Percentiles rank a stretch among this genome's conserved stretches.
Evolutionary conservation across 768 basidiomycete species (phyloP).

Genomic region (Mrakia hoshinonis): DNA sequence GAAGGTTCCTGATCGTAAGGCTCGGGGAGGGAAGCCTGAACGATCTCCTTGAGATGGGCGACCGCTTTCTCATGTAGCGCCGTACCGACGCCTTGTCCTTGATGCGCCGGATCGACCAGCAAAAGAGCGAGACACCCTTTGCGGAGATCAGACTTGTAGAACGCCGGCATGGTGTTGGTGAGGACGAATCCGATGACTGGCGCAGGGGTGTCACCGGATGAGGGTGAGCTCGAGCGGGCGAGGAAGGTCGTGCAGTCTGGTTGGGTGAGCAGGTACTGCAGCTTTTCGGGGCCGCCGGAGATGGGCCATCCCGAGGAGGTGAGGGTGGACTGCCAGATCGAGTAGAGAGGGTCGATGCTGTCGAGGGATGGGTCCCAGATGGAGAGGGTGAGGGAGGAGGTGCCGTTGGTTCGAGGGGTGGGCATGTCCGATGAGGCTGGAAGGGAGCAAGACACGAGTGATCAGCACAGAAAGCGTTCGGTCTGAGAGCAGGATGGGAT

Average conservation of each 20-base stretch:
- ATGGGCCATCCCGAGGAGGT: no score
- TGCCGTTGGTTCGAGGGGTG: no score
- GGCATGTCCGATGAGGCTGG: no score
- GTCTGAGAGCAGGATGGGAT: no score
- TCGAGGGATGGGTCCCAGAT: no score
- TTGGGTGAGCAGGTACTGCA: no score
- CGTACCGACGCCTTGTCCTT: neutral
- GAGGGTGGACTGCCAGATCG: no score
- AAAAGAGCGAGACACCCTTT: neutral
- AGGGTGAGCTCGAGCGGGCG: neutral
- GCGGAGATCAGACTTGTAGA: neutral
- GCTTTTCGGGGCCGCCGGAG: no score
- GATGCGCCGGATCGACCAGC: neutral
- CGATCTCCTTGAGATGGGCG: neutral
- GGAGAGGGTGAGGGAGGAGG: no score
- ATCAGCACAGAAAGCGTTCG: neutral
- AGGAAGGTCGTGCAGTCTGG: no score
- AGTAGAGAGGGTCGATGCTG: no score
- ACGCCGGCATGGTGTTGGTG: neutral
- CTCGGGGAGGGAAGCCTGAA: neutral
- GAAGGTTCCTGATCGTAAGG: neutral
- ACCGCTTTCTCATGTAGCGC: neutral
- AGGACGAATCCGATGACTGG: neutral
- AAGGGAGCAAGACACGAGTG: no score
- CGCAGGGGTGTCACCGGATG: neutral